Evolutionary conservation across 495 filamentous ascomycete genomes (phyloP), one percentile per base, ranked within the genome.

Genomic region (Aspergillus haitiensis): DNA sequence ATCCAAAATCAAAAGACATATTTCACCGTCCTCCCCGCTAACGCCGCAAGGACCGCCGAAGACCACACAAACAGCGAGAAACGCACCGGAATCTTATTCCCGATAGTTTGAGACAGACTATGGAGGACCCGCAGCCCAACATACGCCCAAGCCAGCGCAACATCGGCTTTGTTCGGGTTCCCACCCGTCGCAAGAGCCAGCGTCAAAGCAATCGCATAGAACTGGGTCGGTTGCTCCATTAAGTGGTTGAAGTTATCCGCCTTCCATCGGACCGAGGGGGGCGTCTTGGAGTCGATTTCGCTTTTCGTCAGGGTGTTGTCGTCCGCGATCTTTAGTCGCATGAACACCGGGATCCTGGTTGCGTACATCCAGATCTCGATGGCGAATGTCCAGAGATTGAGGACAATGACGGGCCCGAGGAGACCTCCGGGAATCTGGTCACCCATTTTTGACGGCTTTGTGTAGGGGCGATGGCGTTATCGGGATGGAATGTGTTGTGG

Each of bases 351-450:
- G 40, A 67, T 67, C 1, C 55, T 54, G 0, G 56, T 61, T 6
- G 53, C 48, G 51, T 64, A 70, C 63, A 70, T 65, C 67, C 65
- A 67, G 45, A 59, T 47, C 50, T 70, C 67, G 40, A 68, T 63
- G 15, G 53, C 48, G 51, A 70, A 48, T 4, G 63, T 66, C 67
- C 67, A 70, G 16, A 34, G 60, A 54, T 64, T 68, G 39, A 70
- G 67, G 56, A 58, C 61, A 35, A 65, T 52, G 21, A 67, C 42
- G 49, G 68, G 64, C 73, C 77, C 35, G 67, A 74, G 64, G 71
- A 58, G 50, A 8, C 37, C 7, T 40, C 37, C 37, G 3, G 37
- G 10, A n/a, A 40, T 40, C 9, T 40, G 37, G 7, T 40, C 37
- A n/a, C 11, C 11, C 37, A 40, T 40, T 40, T 40, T 40, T 3